phyloP scores from a whole-genome alignment of 345 rosid genomes.

The Populus alba region DNA sequence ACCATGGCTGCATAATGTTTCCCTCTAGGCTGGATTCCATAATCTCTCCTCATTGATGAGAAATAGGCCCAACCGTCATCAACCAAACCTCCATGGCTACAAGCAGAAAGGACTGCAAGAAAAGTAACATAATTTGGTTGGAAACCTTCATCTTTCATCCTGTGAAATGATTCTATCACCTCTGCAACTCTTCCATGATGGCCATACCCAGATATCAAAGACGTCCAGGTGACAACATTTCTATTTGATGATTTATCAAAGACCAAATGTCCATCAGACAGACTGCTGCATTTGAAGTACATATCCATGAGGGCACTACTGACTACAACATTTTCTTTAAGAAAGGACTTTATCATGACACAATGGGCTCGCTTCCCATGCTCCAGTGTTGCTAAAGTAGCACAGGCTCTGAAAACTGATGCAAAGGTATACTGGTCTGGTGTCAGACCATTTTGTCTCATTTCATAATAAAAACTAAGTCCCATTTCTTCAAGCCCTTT shows the following conservation, averaged over 20 bases:
- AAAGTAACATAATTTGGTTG: slow-evolving; percentile 65
- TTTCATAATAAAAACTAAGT: slow-evolving; percentile 40
- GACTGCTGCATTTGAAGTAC: slow-evolving; percentile 74
- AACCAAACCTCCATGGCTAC: slow-evolving; percentile 70
- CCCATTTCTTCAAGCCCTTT: slow-evolving; percentile 13
- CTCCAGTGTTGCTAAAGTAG: slow-evolving; percentile 55
- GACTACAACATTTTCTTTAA: slow-evolving; percentile 51
- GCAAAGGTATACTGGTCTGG: slow-evolving; percentile 48
- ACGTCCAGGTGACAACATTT: slow-evolving; percentile 67
- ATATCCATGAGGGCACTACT: slow-evolving; percentile 66
- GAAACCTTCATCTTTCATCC: slow-evolving; percentile 56
- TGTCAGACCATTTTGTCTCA: slow-evolving; percentile 39
- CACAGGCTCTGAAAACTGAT: slow-evolving; percentile 63
- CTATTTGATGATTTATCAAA: slow-evolving; percentile 40
- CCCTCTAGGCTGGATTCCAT: slow-evolving; percentile 56
- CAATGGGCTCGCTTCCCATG: slow-evolving; percentile 61
- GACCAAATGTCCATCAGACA: slow-evolving; percentile 42
- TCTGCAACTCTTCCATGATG: slow-evolving; percentile 58
- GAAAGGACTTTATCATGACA: slow-evolving; percentile 44
- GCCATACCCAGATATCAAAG: slow-evolving; percentile 66
- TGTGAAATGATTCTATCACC: slow-evolving; percentile 56
- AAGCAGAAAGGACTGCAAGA: slow-evolving; percentile 66
- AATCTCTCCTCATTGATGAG: slow-evolving; percentile 49
- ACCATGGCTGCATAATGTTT: slow-evolving; percentile 70
- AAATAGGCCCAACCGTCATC: slow-evolving; percentile 53